phyloP scores from a whole-genome alignment of 2,329 filamentous ascomycete genomes.

The Cylindrodendrum hubeiense region DNA sequence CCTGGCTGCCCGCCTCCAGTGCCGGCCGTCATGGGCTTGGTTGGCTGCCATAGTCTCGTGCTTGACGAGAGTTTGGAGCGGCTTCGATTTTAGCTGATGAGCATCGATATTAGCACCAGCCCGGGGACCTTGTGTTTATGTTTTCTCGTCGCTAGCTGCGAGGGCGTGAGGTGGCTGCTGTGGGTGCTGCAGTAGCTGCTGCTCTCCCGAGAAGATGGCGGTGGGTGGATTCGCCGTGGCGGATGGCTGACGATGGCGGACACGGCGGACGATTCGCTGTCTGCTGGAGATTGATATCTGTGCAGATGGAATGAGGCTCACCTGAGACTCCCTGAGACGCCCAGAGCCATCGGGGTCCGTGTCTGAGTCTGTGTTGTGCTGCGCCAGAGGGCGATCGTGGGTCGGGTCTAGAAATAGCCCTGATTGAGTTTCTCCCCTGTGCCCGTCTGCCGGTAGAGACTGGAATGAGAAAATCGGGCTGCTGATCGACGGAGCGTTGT shows the following conservation, averaged over 20 bases:
- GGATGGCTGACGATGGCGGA: not conserved
- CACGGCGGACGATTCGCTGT: no score
- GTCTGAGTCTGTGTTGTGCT: not conserved
- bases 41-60: not conserved
- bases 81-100: not conserved
- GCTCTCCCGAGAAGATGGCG: not conserved
- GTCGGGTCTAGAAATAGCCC: not conserved
- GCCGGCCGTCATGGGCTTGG: slow-evolving; percentile 1
- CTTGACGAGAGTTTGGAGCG: not conserved
- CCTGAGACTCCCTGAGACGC: not conserved
- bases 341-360: no score
- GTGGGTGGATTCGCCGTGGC: not conserved
- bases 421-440: not conserved
- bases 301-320: not conserved
- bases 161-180: not conserved
- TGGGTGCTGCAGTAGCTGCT: slow-evolving; percentile 6
- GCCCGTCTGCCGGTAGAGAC: not conserved
- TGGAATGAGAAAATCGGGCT: not conserved
- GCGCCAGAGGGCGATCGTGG: not conserved
- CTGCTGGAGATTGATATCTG: not conserved
- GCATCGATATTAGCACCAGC: not conserved
- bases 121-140: not conserved
- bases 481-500: not conserved
- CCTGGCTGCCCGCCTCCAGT: not conserved
- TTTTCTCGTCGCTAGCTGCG: not conserved